Percentiles rank a stretch among this genome's conserved stretches.
Evolutionary conservation across 768 basidiomycete genomes (phyloP).

Genomic region (Termitomyces sp.): DNA sequence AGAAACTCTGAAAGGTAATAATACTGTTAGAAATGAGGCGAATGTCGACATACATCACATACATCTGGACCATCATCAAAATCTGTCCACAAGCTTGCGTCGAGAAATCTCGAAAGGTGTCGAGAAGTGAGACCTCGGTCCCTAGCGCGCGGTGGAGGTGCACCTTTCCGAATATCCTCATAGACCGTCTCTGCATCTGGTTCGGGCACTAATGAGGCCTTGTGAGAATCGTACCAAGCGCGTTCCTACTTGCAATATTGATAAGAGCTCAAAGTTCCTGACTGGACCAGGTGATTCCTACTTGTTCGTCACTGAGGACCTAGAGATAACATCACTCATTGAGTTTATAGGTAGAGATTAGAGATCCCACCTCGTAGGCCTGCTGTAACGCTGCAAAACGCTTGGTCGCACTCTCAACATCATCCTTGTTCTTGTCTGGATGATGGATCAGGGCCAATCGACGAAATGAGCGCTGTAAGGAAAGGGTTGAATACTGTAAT

Average conservation of each 20-base stretch:
- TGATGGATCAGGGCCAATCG: constrained; percentile 82
- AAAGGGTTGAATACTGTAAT: background rate
- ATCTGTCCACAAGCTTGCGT: constrained; percentile 60
- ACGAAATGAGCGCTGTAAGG: constrained; percentile 72
- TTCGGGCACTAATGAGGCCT: constrained; percentile 72
- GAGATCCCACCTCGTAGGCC: constrained; percentile 79
- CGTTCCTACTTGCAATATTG: constrained; percentile 69
- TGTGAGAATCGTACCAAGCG: constrained; percentile 97
- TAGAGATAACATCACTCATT: constrained; percentile 22
- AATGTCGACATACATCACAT: constrained; percentile 17
- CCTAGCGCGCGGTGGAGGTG: constrained; percentile 43
- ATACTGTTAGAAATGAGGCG: background rate
- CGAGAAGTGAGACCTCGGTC: constrained; percentile 78
- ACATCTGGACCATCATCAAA: constrained; percentile 65
- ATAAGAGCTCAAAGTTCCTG: constrained; percentile 12
- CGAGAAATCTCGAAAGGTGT: constrained; percentile 84
- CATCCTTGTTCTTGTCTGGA: constrained; percentile 82
- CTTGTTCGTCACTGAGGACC: constrained; percentile 95
- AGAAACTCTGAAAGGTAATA: constrained; percentile 71
- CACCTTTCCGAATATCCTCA: constrained; percentile 78
- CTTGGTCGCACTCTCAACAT: constrained; percentile 82
- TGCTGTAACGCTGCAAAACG: constrained; percentile 88
- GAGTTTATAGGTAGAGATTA: background rate
- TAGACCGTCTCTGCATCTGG: constrained; percentile 83
- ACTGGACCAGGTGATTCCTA: constrained; percentile 29